A percentile compares a stretch with the other conserved stretches of the same genome.
Evolutionary conservation across 2,329 filamentous ascomycete species (phyloP).

Genomic region (Penicillium olsonii): DNA sequence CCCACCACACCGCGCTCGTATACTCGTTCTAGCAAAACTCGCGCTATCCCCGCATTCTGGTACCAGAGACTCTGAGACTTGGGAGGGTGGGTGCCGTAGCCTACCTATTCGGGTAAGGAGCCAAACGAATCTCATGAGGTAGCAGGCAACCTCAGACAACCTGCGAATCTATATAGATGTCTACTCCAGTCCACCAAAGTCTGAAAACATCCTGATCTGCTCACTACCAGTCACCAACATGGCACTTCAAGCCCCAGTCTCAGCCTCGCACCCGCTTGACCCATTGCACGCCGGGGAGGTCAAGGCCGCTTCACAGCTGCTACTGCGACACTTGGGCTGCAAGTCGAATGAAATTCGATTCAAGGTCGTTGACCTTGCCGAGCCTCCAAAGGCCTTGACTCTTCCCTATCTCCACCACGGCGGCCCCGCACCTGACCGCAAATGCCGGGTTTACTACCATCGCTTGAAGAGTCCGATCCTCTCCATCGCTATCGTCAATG

Average conservation of each 20-base stretch:
- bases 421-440: background rate
- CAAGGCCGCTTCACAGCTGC: background rate
- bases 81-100: no score
- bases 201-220: background rate
- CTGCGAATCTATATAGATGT: background rate
- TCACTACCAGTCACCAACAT: background rate
- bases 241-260: background rate
- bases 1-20: no score
- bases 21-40: no score
- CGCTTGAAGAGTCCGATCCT: background rate
- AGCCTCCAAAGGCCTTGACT: slow-evolving; percentile 1
- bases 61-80: no score
- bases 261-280: background rate
- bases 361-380: background rate
- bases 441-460: slow-evolving; percentile 1
- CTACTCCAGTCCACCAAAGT: background rate
- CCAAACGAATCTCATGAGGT: no score
- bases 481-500: background rate
- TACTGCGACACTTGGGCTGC: background rate
- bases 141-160: background rate
- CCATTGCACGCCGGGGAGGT: background rate
- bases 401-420: background rate
- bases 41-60: no score
- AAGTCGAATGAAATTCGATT: background rate
- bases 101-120: no score